These are phyloP conservation scores for Aspergillus sp. DNA, from an alignment of 2,329 filamentous ascomycete species.

Conservation along the genomic window DNA sequence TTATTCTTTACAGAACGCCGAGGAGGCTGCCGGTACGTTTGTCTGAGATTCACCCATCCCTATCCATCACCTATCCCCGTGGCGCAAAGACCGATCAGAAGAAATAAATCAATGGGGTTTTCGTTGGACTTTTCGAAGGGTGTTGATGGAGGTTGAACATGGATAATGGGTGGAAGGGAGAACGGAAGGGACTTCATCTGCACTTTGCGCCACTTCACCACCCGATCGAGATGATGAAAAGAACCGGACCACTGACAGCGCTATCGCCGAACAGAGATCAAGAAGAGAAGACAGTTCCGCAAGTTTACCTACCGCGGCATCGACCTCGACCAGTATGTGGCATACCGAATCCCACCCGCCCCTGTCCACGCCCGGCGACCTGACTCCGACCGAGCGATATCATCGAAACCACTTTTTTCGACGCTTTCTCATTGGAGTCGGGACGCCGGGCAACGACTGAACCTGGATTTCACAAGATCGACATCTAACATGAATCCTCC, in stretches of 20 bases:
- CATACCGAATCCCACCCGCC: slow-evolving; percentile 10
- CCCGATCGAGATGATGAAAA: slow-evolving; percentile 11
- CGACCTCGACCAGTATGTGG: slow-evolving; percentile 95
- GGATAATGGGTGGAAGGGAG: not conserved
- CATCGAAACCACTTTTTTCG: slow-evolving; percentile 7
- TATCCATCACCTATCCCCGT: slow-evolving; percentile 13
- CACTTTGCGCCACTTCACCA: not conserved
- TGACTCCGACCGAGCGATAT: slow-evolving; percentile 16
- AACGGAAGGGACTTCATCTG: slow-evolving; percentile 8
- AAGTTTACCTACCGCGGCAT: slow-evolving; percentile 99
- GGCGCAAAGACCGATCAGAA: slow-evolving; percentile 4
- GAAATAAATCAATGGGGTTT: not conserved
- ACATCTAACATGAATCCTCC: slow-evolving; percentile 17
- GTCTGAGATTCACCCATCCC: slow-evolving; percentile 18
- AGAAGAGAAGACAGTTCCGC: slow-evolving; percentile 99
- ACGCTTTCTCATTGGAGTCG: slow-evolving; percentile 7
- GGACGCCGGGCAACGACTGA: slow-evolving; percentile 4
- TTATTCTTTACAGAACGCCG: slow-evolving; percentile 69
- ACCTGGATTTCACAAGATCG: slow-evolving; percentile 16
- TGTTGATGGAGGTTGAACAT: slow-evolving; percentile 14
- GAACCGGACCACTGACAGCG: slow-evolving; percentile 30
- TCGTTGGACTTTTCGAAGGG: slow-evolving; percentile 6
- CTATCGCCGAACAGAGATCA: slow-evolving; percentile 69
- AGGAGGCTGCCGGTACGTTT: slow-evolving; percentile 81
- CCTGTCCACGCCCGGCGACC: slow-evolving; percentile 3